Conservation (phyloP, 805 yeast species). For the Ogataea henricii region DNA sequence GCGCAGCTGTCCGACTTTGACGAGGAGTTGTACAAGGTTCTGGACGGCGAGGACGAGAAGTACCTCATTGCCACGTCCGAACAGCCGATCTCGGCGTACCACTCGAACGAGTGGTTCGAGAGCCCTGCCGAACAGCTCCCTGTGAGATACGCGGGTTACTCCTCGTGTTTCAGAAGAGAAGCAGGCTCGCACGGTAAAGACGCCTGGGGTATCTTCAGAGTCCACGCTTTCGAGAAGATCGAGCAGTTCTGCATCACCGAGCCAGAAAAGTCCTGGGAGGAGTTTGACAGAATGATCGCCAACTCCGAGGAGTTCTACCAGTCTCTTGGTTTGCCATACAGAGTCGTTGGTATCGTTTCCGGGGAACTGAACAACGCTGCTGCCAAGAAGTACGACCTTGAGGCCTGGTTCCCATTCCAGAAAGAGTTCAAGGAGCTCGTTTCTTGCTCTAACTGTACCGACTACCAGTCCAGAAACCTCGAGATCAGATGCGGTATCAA, state of each 20-base stretch:
- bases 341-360: conserved; percentile 96
- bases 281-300: conserved; percentile 93
- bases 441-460: conserved; percentile 98
- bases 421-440: conserved; percentile 97
- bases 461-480: conserved; percentile 96
- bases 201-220: conserved; percentile 99
- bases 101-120: conserved; percentile 97
- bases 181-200: conserved; percentile 99
- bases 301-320: conserved; percentile 91
- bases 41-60: conserved; percentile 97
- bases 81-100: conserved; percentile 98
- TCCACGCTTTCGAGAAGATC: conserved; percentile 96
- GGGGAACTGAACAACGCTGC: conserved; percentile 99
- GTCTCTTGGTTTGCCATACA: conserved; percentile 88
- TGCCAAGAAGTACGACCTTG: conserved; percentile 97
- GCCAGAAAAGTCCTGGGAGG: conserved; percentile 98
- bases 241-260: conserved; percentile 96
- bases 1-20: conserved; percentile 98
- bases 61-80: conserved; percentile 98
- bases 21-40: conserved; percentile 95
- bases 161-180: conserved; percentile 98
- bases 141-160: conserved; percentile 94
- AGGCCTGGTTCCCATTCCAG: conserved; percentile 99
- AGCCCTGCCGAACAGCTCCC: conserved; percentile 96
- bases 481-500: conserved; percentile 99